A percentile compares a stretch with the other conserved stretches of the same genome.
phyloP scores from a whole-genome alignment of 2,329 filamentous ascomycete species.

The Parasarocladium wereldwijsianum region DNA sequence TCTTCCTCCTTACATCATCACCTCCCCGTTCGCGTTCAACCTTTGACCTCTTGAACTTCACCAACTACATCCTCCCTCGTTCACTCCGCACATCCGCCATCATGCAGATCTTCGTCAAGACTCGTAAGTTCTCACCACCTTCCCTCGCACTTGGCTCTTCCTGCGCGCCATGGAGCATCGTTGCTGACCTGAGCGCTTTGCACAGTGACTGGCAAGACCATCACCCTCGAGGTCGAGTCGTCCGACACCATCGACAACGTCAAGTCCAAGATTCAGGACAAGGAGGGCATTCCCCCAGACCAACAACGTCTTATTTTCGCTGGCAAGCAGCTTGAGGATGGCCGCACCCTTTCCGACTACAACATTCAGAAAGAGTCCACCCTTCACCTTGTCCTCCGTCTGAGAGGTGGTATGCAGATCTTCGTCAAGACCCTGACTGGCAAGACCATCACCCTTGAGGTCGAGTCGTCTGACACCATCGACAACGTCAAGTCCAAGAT shows the following conservation, averaged over 20 bases:
- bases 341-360: conserved; percentile 43
- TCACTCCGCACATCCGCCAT: conserved; percentile 21
- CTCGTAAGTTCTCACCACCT: conserved; percentile 45
- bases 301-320: conserved; percentile 95
- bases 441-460: conserved; percentile 89
- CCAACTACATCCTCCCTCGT: conserved; percentile 6
- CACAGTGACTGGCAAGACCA: conserved; percentile 52
- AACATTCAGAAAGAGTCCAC: conserved; percentile 52
- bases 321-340: conserved; percentile 93
- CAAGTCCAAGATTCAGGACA: conserved; percentile 96
- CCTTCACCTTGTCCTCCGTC: conserved; percentile 61
- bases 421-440: conserved; percentile 77
- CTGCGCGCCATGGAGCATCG: neutral
- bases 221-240: conserved; percentile 58
- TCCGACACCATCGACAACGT: conserved; percentile 94
- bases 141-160: conserved; percentile 1
- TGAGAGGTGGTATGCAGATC: conserved; percentile 52
- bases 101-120: conserved; percentile 99
- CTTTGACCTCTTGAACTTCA: conserved; percentile 4
- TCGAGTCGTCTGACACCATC: conserved; percentile 80
- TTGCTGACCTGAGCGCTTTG: conserved; percentile 13
- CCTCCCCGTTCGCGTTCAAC: conserved; percentile 4
- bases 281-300: conserved; percentile 93
- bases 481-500: conserved; percentile 95
- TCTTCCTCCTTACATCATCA: neutral